Conservation (phyloP, 352 stramenopile genomes). For the Globisporangium orthogonon region DNA sequence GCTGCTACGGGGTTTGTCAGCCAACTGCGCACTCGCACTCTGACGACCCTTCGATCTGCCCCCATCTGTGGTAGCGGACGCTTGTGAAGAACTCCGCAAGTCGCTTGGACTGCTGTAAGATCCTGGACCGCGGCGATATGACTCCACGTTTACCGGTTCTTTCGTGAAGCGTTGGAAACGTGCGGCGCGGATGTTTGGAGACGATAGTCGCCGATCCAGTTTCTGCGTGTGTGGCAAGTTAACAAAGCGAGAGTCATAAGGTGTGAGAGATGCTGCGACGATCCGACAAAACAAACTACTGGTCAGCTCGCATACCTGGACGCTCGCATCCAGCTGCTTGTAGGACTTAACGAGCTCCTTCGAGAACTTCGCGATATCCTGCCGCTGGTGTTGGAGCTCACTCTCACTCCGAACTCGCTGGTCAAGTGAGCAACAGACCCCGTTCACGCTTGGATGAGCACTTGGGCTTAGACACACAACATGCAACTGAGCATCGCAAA, state of each 20-base stretch:
- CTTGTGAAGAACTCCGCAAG: background rate
- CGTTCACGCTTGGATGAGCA: background rate
- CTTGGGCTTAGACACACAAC: background rate
- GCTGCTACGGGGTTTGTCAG: slow-evolving; percentile 10
- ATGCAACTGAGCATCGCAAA: background rate
- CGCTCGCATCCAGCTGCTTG: slow-evolving; percentile 24
- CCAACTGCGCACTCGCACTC: slow-evolving; percentile 5
- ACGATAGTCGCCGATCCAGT: slow-evolving; percentile 30
- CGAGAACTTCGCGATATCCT: slow-evolving; percentile 24
- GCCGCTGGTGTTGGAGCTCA: slow-evolving; percentile 22
- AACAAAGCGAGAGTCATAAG: background rate
- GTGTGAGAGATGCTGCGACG: background rate
- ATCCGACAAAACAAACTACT: no score
- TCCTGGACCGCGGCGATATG: slow-evolving; percentile 27
- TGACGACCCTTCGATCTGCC: slow-evolving; percentile 1
- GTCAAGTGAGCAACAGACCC: background rate
- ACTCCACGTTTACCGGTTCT: slow-evolving; percentile 13
- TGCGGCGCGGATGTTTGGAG: slow-evolving; percentile 17
- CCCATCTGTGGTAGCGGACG: background rate
- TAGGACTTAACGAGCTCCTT: slow-evolving; percentile 57
- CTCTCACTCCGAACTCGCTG: slow-evolving; percentile 34
- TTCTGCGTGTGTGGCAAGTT: slow-evolving; percentile 6
- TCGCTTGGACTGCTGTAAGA: slow-evolving; percentile 13
- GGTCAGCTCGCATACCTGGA: slow-evolving; percentile 19
- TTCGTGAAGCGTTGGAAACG: slow-evolving; percentile 33